A percentile compares a stretch with the other conserved stretches of the same genome.
These are phyloP conservation scores for Blastocystis sp. DNA, from an alignment of 352 stramenopile genomes.

Conservation along the genomic window DNA sequence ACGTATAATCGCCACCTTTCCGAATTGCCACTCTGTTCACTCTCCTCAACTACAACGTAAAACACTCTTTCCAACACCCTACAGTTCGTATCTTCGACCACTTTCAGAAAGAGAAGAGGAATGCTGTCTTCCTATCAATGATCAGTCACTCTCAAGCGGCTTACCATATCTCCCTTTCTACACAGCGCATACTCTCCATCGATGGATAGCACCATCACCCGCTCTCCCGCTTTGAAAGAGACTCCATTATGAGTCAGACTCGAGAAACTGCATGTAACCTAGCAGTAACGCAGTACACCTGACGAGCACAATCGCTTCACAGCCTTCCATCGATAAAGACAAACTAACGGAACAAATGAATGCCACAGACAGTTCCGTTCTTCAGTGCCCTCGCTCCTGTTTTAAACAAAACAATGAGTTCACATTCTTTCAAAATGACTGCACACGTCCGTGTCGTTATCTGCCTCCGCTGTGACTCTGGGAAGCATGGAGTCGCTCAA, in stretches of 20 bases:
- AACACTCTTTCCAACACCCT: not conserved
- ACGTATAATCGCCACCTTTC: not conserved
- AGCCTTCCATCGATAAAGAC: not conserved
- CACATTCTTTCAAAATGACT: not conserved
- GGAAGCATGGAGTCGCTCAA: conserved; percentile 48
- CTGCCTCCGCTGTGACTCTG: not conserved
- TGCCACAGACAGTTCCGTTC: too few relatives aligned
- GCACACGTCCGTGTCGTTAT: not conserved
- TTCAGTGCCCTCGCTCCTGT: not conserved
- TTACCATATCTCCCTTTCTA: not conserved
- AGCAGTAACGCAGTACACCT: not conserved
- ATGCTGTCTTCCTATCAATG: not conserved
- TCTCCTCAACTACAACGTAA: not conserved
- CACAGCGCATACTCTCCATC: not conserved
- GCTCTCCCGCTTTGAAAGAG: not conserved
- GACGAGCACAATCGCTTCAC: not conserved
- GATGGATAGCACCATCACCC: not conserved
- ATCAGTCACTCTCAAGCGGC: not conserved
- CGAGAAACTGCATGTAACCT: not conserved
- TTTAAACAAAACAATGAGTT: not conserved
- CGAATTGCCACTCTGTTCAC: not conserved
- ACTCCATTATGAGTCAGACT: not conserved
- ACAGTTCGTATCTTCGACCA: not conserved
- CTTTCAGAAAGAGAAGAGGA: not conserved
- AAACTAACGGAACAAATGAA: not conserved